phyloP scores from a whole-genome alignment of 345 rosid genomes.

The Toxicodendron radicans region DNA sequence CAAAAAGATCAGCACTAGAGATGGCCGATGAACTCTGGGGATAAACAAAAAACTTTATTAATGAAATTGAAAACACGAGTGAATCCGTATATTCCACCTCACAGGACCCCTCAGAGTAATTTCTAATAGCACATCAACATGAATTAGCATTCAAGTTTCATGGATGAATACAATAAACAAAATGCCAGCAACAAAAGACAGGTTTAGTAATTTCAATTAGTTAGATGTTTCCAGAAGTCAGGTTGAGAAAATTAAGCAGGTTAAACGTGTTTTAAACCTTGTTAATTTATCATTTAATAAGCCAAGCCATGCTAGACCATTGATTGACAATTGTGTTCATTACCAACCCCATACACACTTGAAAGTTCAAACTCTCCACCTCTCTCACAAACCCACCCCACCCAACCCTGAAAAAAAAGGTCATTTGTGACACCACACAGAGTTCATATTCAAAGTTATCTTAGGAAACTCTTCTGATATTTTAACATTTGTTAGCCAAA shows the following conservation, averaged over 20 bases:
- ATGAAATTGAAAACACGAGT: background rate
- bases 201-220: background rate
- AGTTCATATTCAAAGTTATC: background rate
- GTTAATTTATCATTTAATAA: background rate
- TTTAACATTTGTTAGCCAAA: background rate
- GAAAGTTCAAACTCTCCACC: background rate
- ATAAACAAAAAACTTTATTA: slow-evolving; percentile 10
- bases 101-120: background rate
- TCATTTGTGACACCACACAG: background rate
- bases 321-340: background rate
- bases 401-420: background rate
- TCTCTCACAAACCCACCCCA: background rate
- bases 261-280: background rate
- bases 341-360: background rate
- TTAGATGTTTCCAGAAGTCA: background rate
- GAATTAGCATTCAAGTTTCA: background rate
- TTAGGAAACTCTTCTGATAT: background rate
- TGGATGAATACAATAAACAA: background rate
- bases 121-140: no score
- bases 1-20: slow-evolving; percentile 96
- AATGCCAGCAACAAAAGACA: background rate
- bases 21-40: slow-evolving; percentile 84
- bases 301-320: background rate
- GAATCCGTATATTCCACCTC: background rate
- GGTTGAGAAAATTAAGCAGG: background rate